Conservation (phyloP, 176 grass and related monocot species). For the Metroxylon sagu region DNA sequence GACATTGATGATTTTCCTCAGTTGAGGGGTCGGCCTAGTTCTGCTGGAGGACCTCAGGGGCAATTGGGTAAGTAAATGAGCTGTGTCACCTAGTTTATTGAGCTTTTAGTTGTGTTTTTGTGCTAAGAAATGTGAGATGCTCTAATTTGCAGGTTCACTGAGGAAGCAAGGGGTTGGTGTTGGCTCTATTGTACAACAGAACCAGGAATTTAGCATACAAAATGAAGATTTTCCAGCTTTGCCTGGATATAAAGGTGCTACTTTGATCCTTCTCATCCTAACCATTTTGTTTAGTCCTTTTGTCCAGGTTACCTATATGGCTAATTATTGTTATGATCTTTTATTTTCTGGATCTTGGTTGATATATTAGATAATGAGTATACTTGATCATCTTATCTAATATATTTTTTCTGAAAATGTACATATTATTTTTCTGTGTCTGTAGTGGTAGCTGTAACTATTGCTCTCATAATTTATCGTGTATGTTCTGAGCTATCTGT, state of each 20-base stretch:
- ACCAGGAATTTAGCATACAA: slow-evolving; percentile 93
- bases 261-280: neutral
- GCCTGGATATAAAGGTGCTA: slow-evolving; percentile 90
- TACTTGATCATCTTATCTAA: no score
- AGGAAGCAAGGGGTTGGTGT: slow-evolving; percentile 77
- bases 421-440: no score
- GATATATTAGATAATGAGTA: no score
- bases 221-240: slow-evolving; percentile 97
- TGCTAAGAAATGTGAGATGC: slow-evolving; percentile 4
- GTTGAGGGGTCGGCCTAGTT: slow-evolving; percentile 79
- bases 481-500: no score
- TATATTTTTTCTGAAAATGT: no score
- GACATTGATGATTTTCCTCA: slow-evolving; percentile 98
- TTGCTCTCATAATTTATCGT: no score
- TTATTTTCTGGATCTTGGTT: no score
- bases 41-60: slow-evolving; percentile 78
- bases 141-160: slow-evolving; percentile 59
- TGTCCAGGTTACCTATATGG: no score
- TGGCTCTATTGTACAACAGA: slow-evolving; percentile 75
- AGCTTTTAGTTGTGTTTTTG: neutral
- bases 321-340: no score
- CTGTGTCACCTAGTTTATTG: neutral
- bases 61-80: slow-evolving; percentile 67
- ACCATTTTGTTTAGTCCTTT: no score
- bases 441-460: no score